A percentile compares a stretch with the other conserved stretches of the same genome.
Conservation (phyloP, 2,329 filamentous ascomycete genomes). For the Cladosporium oxysporum region DNA sequence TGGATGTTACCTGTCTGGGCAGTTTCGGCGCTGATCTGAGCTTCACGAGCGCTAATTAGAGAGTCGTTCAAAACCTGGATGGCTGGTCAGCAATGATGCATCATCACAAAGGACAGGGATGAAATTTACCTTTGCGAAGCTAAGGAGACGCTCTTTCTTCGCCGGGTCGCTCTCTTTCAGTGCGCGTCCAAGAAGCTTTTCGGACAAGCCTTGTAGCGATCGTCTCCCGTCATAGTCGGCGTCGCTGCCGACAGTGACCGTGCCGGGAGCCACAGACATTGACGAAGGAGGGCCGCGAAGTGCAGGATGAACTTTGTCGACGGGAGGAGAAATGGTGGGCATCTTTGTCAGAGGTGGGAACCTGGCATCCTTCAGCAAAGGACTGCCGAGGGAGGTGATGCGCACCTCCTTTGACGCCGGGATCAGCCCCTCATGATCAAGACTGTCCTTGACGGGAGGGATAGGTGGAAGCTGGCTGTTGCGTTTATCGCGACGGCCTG, state of each 20-base stretch:
- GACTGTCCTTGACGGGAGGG: constrained; percentile 17
- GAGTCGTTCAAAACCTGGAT: constrained; percentile 30
- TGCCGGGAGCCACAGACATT: constrained; percentile 1
- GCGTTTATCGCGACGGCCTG: constrained; percentile 31
- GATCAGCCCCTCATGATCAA: background rate
- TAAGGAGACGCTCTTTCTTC: constrained; percentile 28
- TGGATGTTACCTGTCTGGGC: constrained; percentile 23
- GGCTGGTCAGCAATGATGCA: constrained; percentile 3
- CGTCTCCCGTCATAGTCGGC: constrained; percentile 14
- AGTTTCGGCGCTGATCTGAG: constrained; percentile 30
- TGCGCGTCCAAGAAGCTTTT: constrained; percentile 17
- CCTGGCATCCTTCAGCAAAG: background rate
- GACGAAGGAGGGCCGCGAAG: constrained; percentile 8
- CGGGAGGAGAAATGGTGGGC: constrained; percentile 21
- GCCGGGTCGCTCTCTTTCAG: constrained; percentile 22
- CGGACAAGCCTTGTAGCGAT: constrained; percentile 16
- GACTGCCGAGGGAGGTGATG: constrained; percentile 11
- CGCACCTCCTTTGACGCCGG: background rate
- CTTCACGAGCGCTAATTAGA: constrained; percentile 30
- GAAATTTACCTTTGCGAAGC: constrained; percentile 28
- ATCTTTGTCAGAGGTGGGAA: constrained; percentile 13
- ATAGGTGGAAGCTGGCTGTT: constrained; percentile 16
- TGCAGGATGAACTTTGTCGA: constrained; percentile 19
- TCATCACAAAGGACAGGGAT: background rate
- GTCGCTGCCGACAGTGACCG: background rate